Base-by-base conservation (phyloP, 2,329 filamentous ascomycete genomes). In the Aspergillus pseudonomiae region DNA sequence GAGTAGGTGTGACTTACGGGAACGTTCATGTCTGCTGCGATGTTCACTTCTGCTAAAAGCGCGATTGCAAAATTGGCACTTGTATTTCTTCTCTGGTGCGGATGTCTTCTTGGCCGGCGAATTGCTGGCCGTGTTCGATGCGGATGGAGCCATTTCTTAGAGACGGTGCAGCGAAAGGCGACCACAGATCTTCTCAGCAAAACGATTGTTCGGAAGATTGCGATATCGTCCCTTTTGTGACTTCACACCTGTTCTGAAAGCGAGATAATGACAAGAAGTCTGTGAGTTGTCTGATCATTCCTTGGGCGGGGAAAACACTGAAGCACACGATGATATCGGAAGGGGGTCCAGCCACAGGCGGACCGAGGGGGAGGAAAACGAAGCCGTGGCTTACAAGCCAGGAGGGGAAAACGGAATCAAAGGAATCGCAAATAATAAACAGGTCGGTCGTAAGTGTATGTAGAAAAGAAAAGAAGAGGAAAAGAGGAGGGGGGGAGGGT, bases 11-110 rank as follows among this genome's bases (percentile, higher is more conserved):
- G 2, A 94, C 94, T 85, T 95, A 98, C 95, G 95, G 79, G 93
- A 97, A 82, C 95, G 88, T 82, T 99, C 95, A 81, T 99, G 95
- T 81, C 95, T 88, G 82, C 93, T 97, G 73, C 95, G 89, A 81
- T 99, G 95, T 81, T 99, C 95, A 80, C 93, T 97, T 79, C 95
- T 87, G 83, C 94, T 97, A 80, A 99, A 99, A 68, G 95, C 95
- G 80, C 95, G 88, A 82, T 94, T 94, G 84, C 95, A 98, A 81
- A 97, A 98, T 85, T 97, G 93, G 84, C 95, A 99, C 81, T 98
- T 97, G 88, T 99, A 99, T 82, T 97, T 97, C 85, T 96, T 94
- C 84, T 98, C 95, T 62, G 94, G 93, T 72, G 88, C 90, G 72
- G 89, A 82, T 66, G 90, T 85, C 83, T 96, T 96, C 82, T 96